phyloP scores from a whole-genome alignment of 768 basidiomycete genomes.

The Termitomyces sp. region DNA sequence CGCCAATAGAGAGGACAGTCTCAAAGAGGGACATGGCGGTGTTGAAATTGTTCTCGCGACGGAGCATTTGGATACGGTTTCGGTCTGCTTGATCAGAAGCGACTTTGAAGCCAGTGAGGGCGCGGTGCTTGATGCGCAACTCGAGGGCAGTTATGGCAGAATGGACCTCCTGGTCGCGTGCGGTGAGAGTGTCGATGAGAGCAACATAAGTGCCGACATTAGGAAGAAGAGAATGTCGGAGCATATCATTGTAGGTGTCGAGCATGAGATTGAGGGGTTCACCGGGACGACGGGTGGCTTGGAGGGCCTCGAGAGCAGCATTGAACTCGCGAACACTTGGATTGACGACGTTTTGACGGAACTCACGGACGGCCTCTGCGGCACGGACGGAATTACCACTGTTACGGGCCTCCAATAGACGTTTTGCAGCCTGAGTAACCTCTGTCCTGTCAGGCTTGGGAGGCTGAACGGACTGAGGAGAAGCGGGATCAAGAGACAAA shows the following conservation, averaged over 20 bases:
- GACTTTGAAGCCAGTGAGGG: conserved; percentile 22
- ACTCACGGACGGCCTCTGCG: conserved; percentile 31
- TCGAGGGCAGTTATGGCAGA: conserved; percentile 39
- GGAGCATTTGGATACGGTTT: conserved; percentile 39
- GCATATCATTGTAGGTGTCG: conserved; percentile 70
- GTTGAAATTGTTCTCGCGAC: conserved; percentile 64
- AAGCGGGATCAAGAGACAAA: conserved; percentile 10
- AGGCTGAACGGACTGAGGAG: conserved; percentile 16
- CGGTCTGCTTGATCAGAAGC: conserved; percentile 24
- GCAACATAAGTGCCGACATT: conserved; percentile 56
- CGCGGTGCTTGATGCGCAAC: conserved; percentile 32
- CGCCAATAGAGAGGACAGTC: conserved; percentile 39
- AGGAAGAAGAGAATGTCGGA: conserved; percentile 58
- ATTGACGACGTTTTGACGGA: conserved; percentile 23
- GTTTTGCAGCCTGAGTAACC: conserved; percentile 6
- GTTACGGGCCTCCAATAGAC: conserved; percentile 23
- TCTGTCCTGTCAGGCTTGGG: conserved; percentile 18
- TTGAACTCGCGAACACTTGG: conserved; percentile 59
- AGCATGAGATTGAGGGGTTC: conserved; percentile 55
- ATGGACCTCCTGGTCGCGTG: conserved; percentile 65
- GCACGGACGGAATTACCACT: conserved; percentile 22
- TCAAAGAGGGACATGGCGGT: conserved; percentile 75
- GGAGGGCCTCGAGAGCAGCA: conserved; percentile 51
- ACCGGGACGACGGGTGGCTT: conserved; percentile 39
- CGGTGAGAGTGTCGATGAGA: conserved; percentile 59